Conservation (phyloP, 2,329 filamentous ascomycete genomes). For the Aspergillus quadrilineatus region DNA sequence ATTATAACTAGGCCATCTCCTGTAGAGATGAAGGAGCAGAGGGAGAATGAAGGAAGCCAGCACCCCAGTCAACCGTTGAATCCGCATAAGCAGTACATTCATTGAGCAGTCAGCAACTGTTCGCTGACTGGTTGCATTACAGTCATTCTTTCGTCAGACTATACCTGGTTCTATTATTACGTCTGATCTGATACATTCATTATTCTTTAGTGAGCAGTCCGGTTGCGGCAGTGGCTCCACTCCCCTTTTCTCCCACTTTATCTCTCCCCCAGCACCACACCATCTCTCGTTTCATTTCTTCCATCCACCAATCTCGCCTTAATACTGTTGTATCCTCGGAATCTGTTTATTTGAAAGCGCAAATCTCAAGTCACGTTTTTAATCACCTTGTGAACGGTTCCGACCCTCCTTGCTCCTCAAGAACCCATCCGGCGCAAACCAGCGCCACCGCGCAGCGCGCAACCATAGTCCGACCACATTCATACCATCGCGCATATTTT, state of each 20-base stretch:
- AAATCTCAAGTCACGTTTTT: conserved; percentile 7
- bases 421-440: conserved; percentile 36
- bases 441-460: conserved; percentile 25
- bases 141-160: conserved; percentile 33
- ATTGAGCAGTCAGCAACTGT: not conserved
- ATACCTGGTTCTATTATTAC: not conserved
- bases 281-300: conserved; percentile 6
- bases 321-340: conserved; percentile 34
- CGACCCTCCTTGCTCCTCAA: conserved; percentile 21
- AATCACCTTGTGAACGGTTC: conserved; percentile 20
- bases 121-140: conserved; percentile 34
- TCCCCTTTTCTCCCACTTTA: conserved; percentile 13
- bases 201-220: not conserved
- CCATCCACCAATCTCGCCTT: conserved; percentile 57
- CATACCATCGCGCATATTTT: conserved; percentile 5
- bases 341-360: conserved; percentile 26
- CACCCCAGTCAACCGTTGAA: conserved; percentile 12
- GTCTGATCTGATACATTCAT: conserved; percentile 6
- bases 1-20: conserved; percentile 13
- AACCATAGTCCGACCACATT: not conserved
- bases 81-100: not conserved
- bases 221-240: conserved; percentile 1
- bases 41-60: conserved; percentile 16
- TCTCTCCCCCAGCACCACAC: conserved; percentile 16
- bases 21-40: conserved; percentile 9